Conservation (phyloP, 2,329 filamentous ascomycete species). For the Scedosporium apiospermum region DNA sequence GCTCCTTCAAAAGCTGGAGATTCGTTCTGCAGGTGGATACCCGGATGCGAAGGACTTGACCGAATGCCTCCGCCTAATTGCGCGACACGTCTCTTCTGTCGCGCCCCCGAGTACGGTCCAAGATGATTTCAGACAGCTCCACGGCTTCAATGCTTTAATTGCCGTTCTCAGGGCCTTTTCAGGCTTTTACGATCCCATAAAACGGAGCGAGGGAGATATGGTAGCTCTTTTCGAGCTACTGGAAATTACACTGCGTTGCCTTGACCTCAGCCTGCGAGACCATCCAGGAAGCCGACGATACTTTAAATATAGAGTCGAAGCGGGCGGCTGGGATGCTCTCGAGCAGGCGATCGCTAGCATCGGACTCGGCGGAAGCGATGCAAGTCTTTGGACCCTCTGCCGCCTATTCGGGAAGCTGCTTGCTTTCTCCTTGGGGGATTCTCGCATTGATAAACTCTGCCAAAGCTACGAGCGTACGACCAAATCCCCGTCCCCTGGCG, state of each 20-base stretch:
- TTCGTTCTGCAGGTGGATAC: conserved; percentile 29
- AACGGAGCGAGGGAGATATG: conserved; percentile 52
- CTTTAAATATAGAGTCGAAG: conserved; percentile 67
- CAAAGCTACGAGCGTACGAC: conserved; percentile 27
- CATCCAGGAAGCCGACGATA: conserved; percentile 84
- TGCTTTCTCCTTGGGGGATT: conserved; percentile 71
- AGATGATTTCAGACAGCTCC: conserved; percentile 74
- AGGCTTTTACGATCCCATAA: conserved; percentile 64
- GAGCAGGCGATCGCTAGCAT: conserved; percentile 63
- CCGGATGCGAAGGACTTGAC: conserved; percentile 39
- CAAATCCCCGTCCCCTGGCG: not conserved
- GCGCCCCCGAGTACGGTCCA: conserved; percentile 43
- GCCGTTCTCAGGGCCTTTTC: conserved; percentile 60
- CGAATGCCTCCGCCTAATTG: conserved; percentile 53
- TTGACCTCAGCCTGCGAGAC: conserved; percentile 65
- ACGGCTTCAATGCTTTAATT: conserved; percentile 69
- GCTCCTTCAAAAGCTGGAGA: conserved; percentile 24
- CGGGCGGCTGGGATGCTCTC: conserved; percentile 68
- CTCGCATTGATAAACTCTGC: conserved; percentile 62
- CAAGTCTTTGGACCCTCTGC: conserved; percentile 57
- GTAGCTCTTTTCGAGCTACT: conserved; percentile 58
- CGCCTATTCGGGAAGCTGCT: conserved; percentile 78
- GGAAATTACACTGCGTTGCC: conserved; percentile 59
- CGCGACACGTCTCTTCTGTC: conserved; percentile 47
- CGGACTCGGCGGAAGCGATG: conserved; percentile 53